Evolutionary conservation across 2,329 filamentous ascomycete species (phyloP).

Genomic region (Fusarium sp.): DNA sequence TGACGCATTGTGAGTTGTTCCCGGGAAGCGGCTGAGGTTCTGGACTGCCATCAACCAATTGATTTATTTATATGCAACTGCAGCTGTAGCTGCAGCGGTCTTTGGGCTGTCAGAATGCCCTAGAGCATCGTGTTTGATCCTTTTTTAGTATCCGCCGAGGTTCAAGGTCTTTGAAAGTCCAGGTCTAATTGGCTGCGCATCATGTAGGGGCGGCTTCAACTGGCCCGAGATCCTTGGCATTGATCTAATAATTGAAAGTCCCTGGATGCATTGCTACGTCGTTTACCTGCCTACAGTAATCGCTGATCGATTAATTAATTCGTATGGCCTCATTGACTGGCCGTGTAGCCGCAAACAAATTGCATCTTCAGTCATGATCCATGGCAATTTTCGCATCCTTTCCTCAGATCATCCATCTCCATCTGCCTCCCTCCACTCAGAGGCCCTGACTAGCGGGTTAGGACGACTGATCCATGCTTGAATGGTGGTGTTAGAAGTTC

Average conservation of each 20-base stretch:
- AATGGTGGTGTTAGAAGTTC: conserved; percentile 28
- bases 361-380: neutral
- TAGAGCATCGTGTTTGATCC: conserved; percentile 24
- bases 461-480: neutral
- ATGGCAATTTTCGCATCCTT: conserved; percentile 10
- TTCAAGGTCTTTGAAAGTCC: neutral
- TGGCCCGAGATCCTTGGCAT: conserved; percentile 20
- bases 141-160: conserved; percentile 33
- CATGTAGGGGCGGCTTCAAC: conserved; percentile 2
- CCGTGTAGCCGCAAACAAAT: conserved; percentile 12
- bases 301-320: neutral
- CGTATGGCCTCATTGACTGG: conserved; percentile 22
- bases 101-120: conserved; percentile 4
- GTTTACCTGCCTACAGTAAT: neutral
- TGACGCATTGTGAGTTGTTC: conserved; percentile 39
- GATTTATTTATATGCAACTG: conserved; percentile 2
- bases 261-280: conserved; percentile 2
- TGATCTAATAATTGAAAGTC: conserved; percentile 15
- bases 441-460: conserved; percentile 1
- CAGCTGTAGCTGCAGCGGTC: neutral
- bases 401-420: conserved; percentile 19
- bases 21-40: conserved; percentile 30
- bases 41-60: conserved; percentile 29
- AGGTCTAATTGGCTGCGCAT: neutral
- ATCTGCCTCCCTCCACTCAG: neutral